phyloP scores from a whole-genome alignment of 257 asterid genomes.

The Leptodermis oblonga region DNA sequence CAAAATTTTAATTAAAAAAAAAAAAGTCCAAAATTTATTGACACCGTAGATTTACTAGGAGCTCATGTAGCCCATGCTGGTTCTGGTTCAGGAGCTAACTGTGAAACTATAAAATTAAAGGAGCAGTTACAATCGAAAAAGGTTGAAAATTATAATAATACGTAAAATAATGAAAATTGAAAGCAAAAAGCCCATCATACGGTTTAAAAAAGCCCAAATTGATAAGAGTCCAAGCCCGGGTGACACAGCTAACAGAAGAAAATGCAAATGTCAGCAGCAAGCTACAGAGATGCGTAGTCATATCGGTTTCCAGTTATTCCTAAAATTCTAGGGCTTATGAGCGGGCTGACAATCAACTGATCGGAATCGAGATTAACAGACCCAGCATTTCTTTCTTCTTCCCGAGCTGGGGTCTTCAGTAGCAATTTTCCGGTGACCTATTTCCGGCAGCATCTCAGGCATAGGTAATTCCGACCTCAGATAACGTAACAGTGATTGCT shows the following conservation, averaged over 20 bases:
- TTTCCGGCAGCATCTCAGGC: slow-evolving; percentile 24
- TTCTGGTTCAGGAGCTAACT: too few relatives aligned
- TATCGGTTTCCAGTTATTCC: not conserved
- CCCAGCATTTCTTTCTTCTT: not conserved
- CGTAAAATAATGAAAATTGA: too few relatives aligned
- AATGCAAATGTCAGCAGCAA: not conserved
- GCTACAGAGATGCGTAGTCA: not conserved
- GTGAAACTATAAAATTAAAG: too few relatives aligned
- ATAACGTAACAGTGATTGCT: not conserved
- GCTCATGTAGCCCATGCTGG: too few relatives aligned
- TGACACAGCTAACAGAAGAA: not conserved
- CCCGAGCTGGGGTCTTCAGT: slow-evolving; percentile 21
- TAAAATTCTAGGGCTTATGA: slow-evolving; percentile 9
- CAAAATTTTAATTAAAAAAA: too few relatives aligned
- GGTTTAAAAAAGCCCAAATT: not conserved
- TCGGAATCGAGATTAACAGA: not conserved
- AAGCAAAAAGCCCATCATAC: not conserved
- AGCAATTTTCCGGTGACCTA: not conserved
- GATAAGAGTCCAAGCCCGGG: not conserved
- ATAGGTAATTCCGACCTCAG: not conserved
- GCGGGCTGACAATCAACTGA: not conserved
- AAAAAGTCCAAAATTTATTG: too few relatives aligned
- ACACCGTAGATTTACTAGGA: too few relatives aligned
- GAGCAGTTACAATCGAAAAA: too few relatives aligned
- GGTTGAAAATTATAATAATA: too few relatives aligned